Evolutionary conservation across 306 rosid species (phyloP), one percentile per base, ranked within the genome.

Genomic region (Boehmeria nivea): DNA sequence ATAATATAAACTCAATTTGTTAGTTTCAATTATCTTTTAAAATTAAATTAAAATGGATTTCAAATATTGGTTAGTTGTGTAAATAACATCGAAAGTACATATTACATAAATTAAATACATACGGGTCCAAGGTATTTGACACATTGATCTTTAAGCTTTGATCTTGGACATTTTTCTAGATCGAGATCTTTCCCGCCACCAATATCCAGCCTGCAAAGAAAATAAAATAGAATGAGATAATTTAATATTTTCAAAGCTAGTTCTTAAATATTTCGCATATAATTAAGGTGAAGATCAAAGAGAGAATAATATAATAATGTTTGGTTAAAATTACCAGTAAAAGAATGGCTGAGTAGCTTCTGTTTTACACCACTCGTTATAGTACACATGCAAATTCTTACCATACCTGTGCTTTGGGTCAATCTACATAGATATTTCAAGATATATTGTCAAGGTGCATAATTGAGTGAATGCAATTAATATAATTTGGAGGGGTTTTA

Each of bases 321-420:
- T 31, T 31, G 36, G 36, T 1, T 31, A 14, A 8, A 20, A 8
- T 69, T 64, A 89, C 97, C 97, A 89, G 59, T 75, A 89, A 65
- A 89, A 89, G 69, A 89, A 89, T 16, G 97, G 97, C 73, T 83
- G 94, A 19, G 83, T 89, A 18, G 89, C 72, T 51, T 81, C 84
- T 6, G 84, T 58, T 73, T 73, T 72, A 71, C 89, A 67, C 97
- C 97, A 89, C 59, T 81, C 81, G 54, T 75, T 81, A 51, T 89
- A 83, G 67, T 89, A 89, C 34, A 52, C 48, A 67, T 89, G 84
- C 81, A 89, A 77, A 78, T 74, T 83, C 68, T 83, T 93, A 12
- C 97, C 97, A 60, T 89, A 86, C 15, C 97, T 86, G 64, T 89
- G 97, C 68, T 89, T 78, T 31, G 97, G 95, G 81, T 89, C 97